Conservation (phyloP, 2,329 filamentous ascomycete genomes). For the Penicillium decumbens region DNA sequence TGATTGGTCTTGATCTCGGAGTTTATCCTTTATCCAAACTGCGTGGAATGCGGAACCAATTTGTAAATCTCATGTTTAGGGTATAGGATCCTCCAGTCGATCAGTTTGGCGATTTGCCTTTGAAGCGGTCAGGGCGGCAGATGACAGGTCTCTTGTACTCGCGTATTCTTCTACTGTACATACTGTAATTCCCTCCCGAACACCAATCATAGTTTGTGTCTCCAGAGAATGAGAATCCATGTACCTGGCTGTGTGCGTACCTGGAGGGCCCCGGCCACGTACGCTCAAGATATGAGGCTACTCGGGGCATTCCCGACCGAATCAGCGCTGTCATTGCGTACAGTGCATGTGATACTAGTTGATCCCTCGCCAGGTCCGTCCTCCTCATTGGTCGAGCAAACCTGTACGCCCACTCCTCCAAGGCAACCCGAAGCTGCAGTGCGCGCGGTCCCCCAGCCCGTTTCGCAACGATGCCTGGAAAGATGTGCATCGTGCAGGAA, state of each 20-base stretch:
- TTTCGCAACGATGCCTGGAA: slow-evolving; percentile 8
- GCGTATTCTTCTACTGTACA: too few species aligned
- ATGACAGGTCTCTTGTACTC: slow-evolving; percentile 12
- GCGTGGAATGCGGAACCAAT: too few species aligned
- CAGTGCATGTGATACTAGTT: slow-evolving; percentile 1
- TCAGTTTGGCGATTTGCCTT: slow-evolving; percentile 21
- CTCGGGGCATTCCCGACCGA: slow-evolving; percentile 7
- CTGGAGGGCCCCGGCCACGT: slow-evolving; percentile 9
- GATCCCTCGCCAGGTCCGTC: not conserved
- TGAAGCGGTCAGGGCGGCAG: slow-evolving; percentile 18
- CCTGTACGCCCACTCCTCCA: slow-evolving; percentile 5
- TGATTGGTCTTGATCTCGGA: not conserved
- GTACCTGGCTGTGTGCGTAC: slow-evolving; percentile 9
- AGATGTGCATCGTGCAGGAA: slow-evolving; percentile 9
- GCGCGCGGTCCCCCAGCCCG: slow-evolving; percentile 10
- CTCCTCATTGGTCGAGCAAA: not conserved
- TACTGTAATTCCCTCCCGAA: not conserved
- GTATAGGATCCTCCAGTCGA: not conserved
- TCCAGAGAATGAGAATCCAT: slow-evolving; percentile 16
- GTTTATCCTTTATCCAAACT: not conserved
- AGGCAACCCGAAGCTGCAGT: slow-evolving; percentile 6
- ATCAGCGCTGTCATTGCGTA: not conserved
- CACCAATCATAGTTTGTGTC: slow-evolving; percentile 14
- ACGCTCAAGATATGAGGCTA: slow-evolving; percentile 12
- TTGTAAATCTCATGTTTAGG: not conserved